phyloP scores from a whole-genome alignment of 139 green algal species.

The Tetraselmis striata region DNA sequence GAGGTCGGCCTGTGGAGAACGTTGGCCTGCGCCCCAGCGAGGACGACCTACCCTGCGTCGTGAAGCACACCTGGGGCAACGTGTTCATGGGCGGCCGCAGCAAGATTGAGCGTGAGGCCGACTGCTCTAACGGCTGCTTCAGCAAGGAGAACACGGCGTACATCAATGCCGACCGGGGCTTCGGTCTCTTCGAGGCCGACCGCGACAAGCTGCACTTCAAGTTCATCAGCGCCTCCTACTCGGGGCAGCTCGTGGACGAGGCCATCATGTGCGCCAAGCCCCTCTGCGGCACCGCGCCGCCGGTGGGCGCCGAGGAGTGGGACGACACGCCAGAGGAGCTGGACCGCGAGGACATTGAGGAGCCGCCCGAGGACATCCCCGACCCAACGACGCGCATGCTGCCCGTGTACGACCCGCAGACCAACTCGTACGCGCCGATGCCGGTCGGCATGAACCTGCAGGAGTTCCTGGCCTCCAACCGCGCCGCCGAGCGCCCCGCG shows the following conservation, averaged over 20 bases:
- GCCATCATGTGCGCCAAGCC: neutral
- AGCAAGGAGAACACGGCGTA: neutral
- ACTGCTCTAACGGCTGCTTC: neutral
- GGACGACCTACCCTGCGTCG: neutral
- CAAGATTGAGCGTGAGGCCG: neutral
- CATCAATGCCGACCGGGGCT: neutral
- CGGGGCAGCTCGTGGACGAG: neutral
- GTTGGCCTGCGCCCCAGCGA: neutral
- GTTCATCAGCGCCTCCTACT: neutral
- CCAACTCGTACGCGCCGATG: neutral
- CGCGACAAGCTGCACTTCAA: neutral
- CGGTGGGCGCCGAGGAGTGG: neutral
- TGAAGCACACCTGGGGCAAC: neutral
- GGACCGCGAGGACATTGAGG: neutral
- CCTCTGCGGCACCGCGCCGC: neutral
- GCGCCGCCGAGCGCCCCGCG: too few species aligned
- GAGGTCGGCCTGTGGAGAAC: neutral
- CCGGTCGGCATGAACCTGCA: neutral
- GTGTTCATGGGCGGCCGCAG: neutral
- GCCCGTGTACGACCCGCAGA: neutral
- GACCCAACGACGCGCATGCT: neutral
- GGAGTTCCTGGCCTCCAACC: neutral
- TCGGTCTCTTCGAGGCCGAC: neutral
- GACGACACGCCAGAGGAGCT: neutral
- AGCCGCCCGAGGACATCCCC: neutral